phyloP scores from a whole-genome alignment of 331 rosid genomes.

The Erythrophleum ivorense region DNA sequence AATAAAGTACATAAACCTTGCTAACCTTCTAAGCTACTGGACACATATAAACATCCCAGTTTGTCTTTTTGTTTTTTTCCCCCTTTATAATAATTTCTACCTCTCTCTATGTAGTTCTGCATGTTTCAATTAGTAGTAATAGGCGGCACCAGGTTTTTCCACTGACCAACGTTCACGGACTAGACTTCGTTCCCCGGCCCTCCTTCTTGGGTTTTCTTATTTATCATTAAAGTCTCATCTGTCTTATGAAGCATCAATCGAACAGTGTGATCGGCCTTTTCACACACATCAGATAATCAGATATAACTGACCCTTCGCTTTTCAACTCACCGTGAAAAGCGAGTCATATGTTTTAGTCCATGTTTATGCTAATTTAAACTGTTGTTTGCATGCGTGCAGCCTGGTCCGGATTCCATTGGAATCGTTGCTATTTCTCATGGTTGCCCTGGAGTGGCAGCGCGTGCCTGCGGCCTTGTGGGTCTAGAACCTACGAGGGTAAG shows the following conservation, averaged over 20 bases:
- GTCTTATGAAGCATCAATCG: not conserved
- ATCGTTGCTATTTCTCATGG: conserved; percentile 99
- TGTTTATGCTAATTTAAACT: not conserved
- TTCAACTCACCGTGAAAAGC: not conserved
- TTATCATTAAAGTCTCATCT: not conserved
- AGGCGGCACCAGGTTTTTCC: not conserved
- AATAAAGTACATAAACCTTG: conserved; percentile 38
- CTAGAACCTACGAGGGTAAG: conserved; percentile 95
- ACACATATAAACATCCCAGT: conserved; percentile 1
- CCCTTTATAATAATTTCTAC: not conserved
- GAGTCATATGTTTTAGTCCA: not conserved
- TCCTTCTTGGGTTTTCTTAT: no score
- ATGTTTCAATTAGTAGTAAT: not conserved
- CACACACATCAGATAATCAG: not conserved
- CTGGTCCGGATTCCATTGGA: conserved; percentile 99
- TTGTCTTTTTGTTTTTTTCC: not conserved
- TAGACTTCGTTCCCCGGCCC: not conserved
- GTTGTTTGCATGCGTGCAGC: conserved; percentile 58
- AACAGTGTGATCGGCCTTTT: not conserved
- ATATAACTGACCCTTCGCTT: not conserved
- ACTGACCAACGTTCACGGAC: not conserved
- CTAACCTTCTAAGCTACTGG: conserved; percentile 48
- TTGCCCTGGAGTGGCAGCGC: conserved; percentile 98
- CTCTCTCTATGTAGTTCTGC: not conserved
- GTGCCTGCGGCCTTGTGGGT: conserved; percentile 99